Base-by-base conservation (phyloP, 2,329 filamentous ascomycete genomes). In the Cladorrhinum sp. region DNA sequence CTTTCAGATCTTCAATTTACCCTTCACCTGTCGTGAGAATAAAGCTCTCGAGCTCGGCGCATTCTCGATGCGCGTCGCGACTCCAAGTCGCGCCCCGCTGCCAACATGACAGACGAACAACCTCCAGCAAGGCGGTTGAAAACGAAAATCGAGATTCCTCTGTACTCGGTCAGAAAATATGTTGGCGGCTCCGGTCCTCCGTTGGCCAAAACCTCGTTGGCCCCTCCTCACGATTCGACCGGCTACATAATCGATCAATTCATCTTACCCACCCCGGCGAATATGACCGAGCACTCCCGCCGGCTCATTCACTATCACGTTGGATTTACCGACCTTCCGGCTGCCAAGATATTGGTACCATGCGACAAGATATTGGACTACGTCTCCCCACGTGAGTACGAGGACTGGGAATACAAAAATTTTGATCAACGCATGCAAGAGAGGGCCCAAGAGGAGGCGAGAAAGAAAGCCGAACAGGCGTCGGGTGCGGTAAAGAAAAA, bases 231-330 rank as follows among this genome's bases (percentile, higher is more conserved):
- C 68, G 80, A 86, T 65, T 78, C 79, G 49, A 80, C 79, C 8
- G 84, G 81, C n/a, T 84, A 80, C 66, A 87, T 88, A 48, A 69
- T 82, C 63, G 79, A 82, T 53, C 80, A 82, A 65, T 75, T 82
- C 30, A 72, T 85, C 7, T 73, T 82, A 0, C 77, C 80, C 1
- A 66, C 70, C 1, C 42, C 67, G 21, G 64, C 67, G 54, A 67
- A 71, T 21, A 58, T 74, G 69, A 53, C 71, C 66, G 1, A 67
- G 69, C 12, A 50, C 64, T 30, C 72, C 70, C 28, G 68, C 9
- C 77, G 79, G 51, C 74, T 80, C 7, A 75, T 85, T 62, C 78
- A 78, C 55, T 85, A 87, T 60, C 72, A 83, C 2, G 75, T 88
- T 4, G 79, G 80, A 6, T 86, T 83, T 79, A 76, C 73, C 23